Conservation (phyloP, 257 asterid genomes). For the Linaria vulgaris region DNA sequence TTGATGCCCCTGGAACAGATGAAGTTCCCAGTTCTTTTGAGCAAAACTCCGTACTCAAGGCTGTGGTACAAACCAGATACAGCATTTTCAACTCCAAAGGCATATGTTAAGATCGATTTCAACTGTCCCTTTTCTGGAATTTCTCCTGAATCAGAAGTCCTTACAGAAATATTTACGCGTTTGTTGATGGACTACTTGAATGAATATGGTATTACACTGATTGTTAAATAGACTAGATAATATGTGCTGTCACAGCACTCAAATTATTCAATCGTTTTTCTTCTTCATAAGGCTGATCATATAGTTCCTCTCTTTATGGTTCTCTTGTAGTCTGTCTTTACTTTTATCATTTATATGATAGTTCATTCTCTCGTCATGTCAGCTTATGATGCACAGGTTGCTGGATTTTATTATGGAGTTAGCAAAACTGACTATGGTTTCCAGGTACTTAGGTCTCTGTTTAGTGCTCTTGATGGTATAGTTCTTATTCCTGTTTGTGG, state of each 20-base stretch:
- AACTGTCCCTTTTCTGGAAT: conserved; percentile 81
- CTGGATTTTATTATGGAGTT: conserved; percentile 87
- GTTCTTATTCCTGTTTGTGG: too few relatives aligned
- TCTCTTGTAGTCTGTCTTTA: conserved; percentile 25
- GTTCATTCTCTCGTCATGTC: conserved; percentile 32
- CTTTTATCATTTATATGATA: conserved; percentile 5
- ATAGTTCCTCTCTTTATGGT: conserved; percentile 7
- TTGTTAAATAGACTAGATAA: conserved; percentile 4
- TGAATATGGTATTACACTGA: conserved; percentile 72
- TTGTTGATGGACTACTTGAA: conserved; percentile 91
- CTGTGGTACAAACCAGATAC: conserved; percentile 97
- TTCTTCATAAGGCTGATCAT: conserved; percentile 10
- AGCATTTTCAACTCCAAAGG: conserved; percentile 82
- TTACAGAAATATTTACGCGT: conserved; percentile 80
- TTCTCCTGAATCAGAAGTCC: conserved; percentile 85
- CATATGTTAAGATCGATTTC: conserved; percentile 81
- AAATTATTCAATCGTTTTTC: conserved; percentile 4
- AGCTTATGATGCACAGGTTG: conserved; percentile 97
- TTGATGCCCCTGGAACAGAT: conserved; percentile 48
- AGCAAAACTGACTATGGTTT: conserved; percentile 66
- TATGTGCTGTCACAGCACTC: conserved; percentile 4
- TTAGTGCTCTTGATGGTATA: conserved; percentile 7
- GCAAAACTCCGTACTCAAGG: conserved; percentile 79
- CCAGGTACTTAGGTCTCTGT: conserved; percentile 61
- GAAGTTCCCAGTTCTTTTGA: conserved; percentile 62